phyloP scores from a whole-genome alignment of 805 yeast species.

The Wickerhamiella dianesei region DNA sequence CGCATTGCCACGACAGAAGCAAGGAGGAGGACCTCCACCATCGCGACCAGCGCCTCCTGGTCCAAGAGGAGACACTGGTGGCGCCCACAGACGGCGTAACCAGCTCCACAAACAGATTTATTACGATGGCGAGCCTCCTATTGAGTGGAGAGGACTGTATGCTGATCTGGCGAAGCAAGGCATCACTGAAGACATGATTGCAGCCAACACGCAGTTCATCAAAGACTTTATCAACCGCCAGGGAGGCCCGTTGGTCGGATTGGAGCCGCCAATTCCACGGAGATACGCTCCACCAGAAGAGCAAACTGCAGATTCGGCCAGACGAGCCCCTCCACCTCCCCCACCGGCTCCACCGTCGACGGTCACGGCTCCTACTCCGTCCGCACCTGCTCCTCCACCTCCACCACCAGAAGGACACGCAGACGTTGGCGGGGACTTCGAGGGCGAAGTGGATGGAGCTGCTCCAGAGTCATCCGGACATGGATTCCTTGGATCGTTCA shows the following conservation, averaged over 20 bases:
- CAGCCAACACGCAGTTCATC: constrained; percentile 70
- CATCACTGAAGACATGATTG: constrained; percentile 77
- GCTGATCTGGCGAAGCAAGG: constrained; percentile 64
- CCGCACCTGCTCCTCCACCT: constrained; percentile 15
- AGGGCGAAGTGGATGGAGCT: neutral
- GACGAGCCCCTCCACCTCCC: constrained; percentile 24
- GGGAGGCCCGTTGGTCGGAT: constrained; percentile 69
- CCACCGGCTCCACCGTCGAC: constrained; percentile 26
- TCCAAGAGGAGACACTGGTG: constrained; percentile 57
- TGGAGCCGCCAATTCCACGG: constrained; percentile 75
- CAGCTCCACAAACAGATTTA: constrained; percentile 31
- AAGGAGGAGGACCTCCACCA: constrained; percentile 10
- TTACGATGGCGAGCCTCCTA: constrained; percentile 69
- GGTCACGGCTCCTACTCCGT: constrained; percentile 5
- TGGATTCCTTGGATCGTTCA: neutral
- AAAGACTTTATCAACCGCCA: constrained; percentile 60
- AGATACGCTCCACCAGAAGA: constrained; percentile 24
- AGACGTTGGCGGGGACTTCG: neutral
- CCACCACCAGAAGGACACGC: constrained; percentile 12
- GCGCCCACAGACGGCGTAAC: constrained; percentile 26
- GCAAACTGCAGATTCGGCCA: constrained; percentile 3
- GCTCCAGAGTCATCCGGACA: neutral
- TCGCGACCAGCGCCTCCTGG: constrained; percentile 31
- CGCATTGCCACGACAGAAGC: constrained; percentile 66
- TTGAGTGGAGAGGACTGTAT: constrained; percentile 70